Evolutionary conservation across 169 alveolate genomes (phyloP).

Genomic region (Plasmodium knowlesi): DNA sequence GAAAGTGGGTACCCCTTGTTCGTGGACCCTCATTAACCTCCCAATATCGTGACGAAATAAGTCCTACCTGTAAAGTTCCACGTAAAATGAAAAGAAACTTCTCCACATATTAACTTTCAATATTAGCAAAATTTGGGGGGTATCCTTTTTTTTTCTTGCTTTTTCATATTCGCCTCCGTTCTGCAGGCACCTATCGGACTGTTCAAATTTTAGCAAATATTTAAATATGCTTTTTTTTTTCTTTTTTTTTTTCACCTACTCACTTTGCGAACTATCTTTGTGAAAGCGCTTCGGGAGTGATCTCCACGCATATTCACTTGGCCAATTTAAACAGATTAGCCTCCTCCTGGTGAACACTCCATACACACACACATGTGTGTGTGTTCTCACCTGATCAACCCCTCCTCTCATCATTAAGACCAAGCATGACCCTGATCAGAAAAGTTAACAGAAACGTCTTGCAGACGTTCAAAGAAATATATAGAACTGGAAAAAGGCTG

Average conservation of each 20-base stretch:
- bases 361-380: too few relatives aligned
- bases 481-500: slow-evolving; percentile 52
- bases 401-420: neutral
- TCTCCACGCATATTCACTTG: neutral
- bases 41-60: neutral
- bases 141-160: neutral
- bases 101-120: neutral
- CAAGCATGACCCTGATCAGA: slow-evolving; percentile 47
- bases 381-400: neutral
- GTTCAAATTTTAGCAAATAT: neutral
- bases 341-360: neutral
- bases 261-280: neutral
- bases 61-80: neutral
- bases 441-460: slow-evolving; percentile 64
- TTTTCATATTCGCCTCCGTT: neutral
- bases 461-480: slow-evolving; percentile 66
- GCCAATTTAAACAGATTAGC: neutral
- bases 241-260: neutral
- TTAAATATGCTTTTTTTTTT: neutral
- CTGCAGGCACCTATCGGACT: neutral
- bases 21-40: neutral
- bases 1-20: neutral
- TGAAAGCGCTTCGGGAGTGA: neutral
- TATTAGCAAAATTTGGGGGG: neutral
- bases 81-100: neutral